Percentiles rank a stretch among this genome's conserved stretches.
Evolutionary conservation across 495 filamentous ascomycete genomes (phyloP).

Genomic region (Xylaria scruposa): DNA sequence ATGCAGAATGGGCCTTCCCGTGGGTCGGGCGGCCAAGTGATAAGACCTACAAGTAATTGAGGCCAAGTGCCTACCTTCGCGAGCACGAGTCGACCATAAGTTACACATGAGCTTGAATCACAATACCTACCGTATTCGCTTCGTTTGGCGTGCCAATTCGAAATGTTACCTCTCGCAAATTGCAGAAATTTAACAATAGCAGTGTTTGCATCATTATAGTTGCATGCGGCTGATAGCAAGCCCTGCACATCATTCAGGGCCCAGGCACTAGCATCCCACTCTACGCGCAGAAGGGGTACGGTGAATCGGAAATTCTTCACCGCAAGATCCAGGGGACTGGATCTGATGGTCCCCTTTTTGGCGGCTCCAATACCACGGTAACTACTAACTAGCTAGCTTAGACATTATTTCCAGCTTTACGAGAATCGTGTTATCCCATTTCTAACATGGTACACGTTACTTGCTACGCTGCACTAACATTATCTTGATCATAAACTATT

Average conservation of each 20-base stretch:
- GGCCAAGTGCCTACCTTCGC: neutral
- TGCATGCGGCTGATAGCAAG: slow-evolving; percentile 10
- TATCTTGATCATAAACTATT: neutral
- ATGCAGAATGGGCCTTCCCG: neutral
- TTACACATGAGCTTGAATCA: neutral
- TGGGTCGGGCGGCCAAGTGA: neutral
- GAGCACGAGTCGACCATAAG: neutral
- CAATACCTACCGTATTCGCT: neutral
- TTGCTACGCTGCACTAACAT: too few relatives aligned
- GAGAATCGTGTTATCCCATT: slow-evolving; percentile 1
- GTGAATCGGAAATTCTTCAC: slow-evolving; percentile 1
- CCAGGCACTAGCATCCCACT: too few relatives aligned
- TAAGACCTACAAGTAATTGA: neutral
- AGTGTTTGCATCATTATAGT: neutral
- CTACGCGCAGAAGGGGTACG: too few relatives aligned
- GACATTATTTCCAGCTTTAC: neutral
- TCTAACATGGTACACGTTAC: neutral
- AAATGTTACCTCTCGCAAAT: neutral
- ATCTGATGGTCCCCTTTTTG: slow-evolving; percentile 9
- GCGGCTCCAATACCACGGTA: slow-evolving; percentile 15
- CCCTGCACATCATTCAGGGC: slow-evolving; percentile 7
- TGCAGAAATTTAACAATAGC: neutral
- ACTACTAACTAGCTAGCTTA: neutral
- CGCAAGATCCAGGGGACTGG: neutral
- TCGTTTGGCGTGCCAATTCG: neutral